Base-by-base conservation (phyloP, 2,329 filamentous ascomycete species). In the Incumbomyces delicatus region DNA sequence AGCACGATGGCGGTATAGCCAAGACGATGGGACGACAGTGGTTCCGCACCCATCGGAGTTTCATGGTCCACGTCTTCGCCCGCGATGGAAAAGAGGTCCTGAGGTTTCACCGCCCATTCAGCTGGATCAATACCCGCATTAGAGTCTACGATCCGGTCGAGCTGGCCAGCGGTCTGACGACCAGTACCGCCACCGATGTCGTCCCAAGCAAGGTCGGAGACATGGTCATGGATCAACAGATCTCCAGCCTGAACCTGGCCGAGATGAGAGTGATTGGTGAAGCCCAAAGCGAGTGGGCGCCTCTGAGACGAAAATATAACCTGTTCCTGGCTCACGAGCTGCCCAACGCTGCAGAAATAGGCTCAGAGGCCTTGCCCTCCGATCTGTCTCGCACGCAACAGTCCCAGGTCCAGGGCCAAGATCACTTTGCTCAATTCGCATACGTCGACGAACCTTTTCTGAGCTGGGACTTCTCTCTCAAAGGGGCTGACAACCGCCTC, bases 31-130 rank as follows among this genome's bases (percentile, higher is more conserved):
- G 71, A 13, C 67, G 79, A 46, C 79, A 82, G 58, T 73, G 75
- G 68, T 75, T 78, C 53, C 70, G 68, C 50, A 82, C 78, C 2
- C 78, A 82, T 58, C 66, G 79, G 35, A 75, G 75, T 50, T 82
- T 83, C 51, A 80, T 77, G 12, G 78, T 78, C 4, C 76, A 81
- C 61, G 76, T 83, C 2, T 82, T 83, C 60, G 78, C 82, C 55
- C 66, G 66, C 44, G 63, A 78, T 34, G 74, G 78, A 56, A 73
- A 71, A 53, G 79, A 83, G 59, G 72, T 83, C 6, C 60, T 82
- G 46, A 46, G 72, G 61, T 81, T 83, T 52, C 74, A 81, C 54
- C 67, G 79, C 13, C 79, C 79, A 0, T 82, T 82, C 55, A 73
- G 76, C 22, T 82, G 72, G 70, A 78, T 82, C 56, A 80, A 75